Evolutionary conservation across 805 yeast species (phyloP), one percentile per base, ranked within the genome.

Genomic region (Ogataea dorogensis): DNA sequence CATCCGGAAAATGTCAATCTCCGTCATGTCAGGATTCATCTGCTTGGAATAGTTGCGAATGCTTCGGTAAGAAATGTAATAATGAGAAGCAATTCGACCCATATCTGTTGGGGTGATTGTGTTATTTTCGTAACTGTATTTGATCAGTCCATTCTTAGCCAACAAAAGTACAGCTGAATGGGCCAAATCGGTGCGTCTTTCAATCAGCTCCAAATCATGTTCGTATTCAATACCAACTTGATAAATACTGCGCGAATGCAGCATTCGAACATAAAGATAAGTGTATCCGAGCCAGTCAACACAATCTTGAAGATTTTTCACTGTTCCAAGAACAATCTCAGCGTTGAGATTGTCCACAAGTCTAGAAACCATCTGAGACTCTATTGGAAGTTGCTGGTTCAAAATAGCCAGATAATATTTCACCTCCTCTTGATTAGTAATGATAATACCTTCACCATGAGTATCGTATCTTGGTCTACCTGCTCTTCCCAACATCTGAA

Each of bases 401-500:
- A 88, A 66, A n/a, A 91, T 73, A 0, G 96, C 95, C 51, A 93
- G 68, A 53, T 88, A 91, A 55, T 87, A 89, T 46, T 86, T 91
- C 12, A 91, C 71, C 50, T 88, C 95, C 14, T 80, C 79, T 40
- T 86, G 93, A 0, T 89, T 73, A 0, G 98, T 93, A 31, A 91
- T 86, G 20, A 91, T 86, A 3, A 91, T 79, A 65, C 98, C 98
- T 50, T 86, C 95, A 51, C 98, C 98, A 51, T 79, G 76, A 12
- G 79, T 78, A 59, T 91, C 98, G 61, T 83, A 93, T 35, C 96
- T 71, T 0, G 98, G 98, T 61, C 98, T 74, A 49, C 98, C 98
- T 13, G 98, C 98, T 66, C 98, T 77, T 23, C 98, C 98, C n/a
- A 91, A 68, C 98, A 91, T 91, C 63, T 91, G 98, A 7, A 91